Conservation (phyloP, 75 land plant genomes). For the Selaginella moellendorffii region DNA sequence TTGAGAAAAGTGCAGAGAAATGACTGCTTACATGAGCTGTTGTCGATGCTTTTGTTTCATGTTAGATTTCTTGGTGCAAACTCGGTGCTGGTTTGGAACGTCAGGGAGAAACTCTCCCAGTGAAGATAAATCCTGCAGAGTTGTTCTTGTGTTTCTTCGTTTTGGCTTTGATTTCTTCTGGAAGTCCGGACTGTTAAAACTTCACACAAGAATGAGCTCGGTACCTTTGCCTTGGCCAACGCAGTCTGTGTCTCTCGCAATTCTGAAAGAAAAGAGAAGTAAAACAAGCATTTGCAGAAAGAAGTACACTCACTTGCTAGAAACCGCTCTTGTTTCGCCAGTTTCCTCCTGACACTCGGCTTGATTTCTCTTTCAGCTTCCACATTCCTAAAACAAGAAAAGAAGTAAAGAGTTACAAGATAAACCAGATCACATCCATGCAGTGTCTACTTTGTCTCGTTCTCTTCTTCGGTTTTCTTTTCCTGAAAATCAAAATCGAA, state of each 20-base stretch:
- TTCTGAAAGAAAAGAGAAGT: background rate
- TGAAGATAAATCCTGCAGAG: slow-evolving; percentile 22
- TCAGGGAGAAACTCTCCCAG: slow-evolving; percentile 21
- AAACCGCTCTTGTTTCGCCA: slow-evolving; percentile 26
- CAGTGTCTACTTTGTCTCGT: background rate
- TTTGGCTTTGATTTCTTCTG: slow-evolving; percentile 18
- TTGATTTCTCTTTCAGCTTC: background rate
- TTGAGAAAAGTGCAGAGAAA: background rate
- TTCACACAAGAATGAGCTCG: background rate
- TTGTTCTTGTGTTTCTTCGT: slow-evolving; percentile 7
- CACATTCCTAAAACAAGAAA: background rate
- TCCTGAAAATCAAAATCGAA: background rate
- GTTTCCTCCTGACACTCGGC: slow-evolving; percentile 20
- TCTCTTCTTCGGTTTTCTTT: background rate
- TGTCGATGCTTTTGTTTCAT: slow-evolving; percentile 25
- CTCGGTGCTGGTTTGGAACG: background rate
- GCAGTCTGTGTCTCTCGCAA: background rate
- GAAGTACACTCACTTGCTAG: slow-evolving; percentile 14
- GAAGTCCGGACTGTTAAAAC: background rate
- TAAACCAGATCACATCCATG: background rate
- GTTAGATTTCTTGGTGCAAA: slow-evolving; percentile 6
- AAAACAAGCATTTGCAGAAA: background rate
- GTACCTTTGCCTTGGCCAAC: background rate
- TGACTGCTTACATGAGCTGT: slow-evolving; percentile 23
- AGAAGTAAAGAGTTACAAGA: background rate